Evolutionary conservation across 331 rosid genomes (phyloP).

Genomic region (Quercus lobata): DNA sequence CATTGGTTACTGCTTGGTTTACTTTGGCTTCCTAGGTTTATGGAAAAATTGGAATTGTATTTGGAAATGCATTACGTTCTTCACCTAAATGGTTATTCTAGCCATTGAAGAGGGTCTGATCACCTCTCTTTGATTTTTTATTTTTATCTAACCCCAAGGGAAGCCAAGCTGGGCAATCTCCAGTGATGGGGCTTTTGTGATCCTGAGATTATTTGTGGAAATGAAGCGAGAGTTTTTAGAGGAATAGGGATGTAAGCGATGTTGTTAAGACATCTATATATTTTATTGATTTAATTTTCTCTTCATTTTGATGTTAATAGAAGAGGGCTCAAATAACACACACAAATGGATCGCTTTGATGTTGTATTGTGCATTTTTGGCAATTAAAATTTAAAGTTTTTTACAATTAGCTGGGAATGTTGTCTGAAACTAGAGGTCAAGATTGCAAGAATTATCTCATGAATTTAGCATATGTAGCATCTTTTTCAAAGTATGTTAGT

Average conservation of each 20-base stretch:
- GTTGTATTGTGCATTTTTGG: neutral
- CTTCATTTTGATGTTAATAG: neutral
- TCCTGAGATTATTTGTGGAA: neutral
- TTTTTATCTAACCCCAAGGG: neutral
- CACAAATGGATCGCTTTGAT: neutral
- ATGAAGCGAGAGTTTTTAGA: neutral
- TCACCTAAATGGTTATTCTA: neutral
- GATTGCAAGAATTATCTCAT: too few species aligned
- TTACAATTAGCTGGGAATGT: neutral
- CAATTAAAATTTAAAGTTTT: neutral
- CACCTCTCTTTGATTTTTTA: neutral
- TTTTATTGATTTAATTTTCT: neutral
- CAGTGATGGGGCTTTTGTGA: neutral
- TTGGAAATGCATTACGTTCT: neutral
- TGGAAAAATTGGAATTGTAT: neutral
- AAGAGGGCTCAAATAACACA: neutral
- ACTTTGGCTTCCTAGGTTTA: neutral
- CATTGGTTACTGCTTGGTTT: conserved; percentile 1
- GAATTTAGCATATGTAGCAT: too few species aligned
- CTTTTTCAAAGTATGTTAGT: too few species aligned
- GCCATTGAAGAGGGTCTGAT: neutral
- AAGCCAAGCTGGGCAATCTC: neutral
- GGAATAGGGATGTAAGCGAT: neutral
- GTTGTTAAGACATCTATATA: neutral
- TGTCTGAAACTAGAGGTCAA: too few species aligned